Percentiles rank a stretch among this genome's conserved stretches.
Conservation (phyloP, 768 basidiomycete genomes). For the Tulasnella sp. region DNA sequence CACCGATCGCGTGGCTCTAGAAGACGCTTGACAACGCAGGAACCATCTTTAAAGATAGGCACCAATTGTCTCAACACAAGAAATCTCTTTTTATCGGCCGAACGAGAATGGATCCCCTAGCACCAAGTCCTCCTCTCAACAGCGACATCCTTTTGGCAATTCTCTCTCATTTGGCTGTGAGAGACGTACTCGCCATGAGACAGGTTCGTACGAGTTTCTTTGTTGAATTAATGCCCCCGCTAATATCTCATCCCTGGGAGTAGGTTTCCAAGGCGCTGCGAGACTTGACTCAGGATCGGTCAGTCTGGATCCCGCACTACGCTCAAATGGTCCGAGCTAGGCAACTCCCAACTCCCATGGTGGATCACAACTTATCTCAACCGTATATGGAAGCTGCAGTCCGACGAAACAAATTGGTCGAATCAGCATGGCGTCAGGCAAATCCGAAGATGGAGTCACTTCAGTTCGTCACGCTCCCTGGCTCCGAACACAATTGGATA, state of each 20-base stretch:
- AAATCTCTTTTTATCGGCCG: no score
- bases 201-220: not conserved
- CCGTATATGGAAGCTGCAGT: not conserved
- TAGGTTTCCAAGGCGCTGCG: not conserved
- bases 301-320: not conserved
- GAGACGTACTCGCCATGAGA: not conserved
- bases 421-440: not conserved
- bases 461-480: not conserved
- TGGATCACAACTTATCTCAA: not conserved
- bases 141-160: not conserved
- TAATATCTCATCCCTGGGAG: not conserved
- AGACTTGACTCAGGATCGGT: not conserved
- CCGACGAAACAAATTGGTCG: not conserved
- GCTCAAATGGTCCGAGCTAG: not conserved
- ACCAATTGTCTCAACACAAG: no score
- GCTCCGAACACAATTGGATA: not conserved
- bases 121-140: not conserved
- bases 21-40: no score
- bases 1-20: no score
- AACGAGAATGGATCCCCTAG: not conserved
- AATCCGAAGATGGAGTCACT: not conserved
- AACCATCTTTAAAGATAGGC: no score
- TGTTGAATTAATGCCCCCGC: no score
- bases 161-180: not conserved
- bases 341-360: not conserved